Evolutionary conservation across 805 yeast genomes (phyloP).

Genomic region (Starmerella apicola): DNA sequence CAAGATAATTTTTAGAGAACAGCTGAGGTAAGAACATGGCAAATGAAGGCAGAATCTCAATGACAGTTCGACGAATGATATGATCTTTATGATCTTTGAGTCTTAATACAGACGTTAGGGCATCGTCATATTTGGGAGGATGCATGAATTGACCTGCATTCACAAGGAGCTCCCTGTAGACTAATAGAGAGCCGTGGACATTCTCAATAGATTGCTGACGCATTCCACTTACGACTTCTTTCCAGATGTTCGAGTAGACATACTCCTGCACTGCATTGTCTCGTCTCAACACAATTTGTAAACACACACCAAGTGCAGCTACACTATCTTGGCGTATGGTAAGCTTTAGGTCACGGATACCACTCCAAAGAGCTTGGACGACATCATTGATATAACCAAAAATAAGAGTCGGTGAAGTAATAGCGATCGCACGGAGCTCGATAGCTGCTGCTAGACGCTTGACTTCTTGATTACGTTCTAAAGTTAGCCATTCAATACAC

Average conservation of each 20-base stretch:
- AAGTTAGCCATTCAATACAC: slow-evolving; percentile 80
- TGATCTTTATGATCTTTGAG: slow-evolving; percentile 68
- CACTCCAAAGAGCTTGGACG: slow-evolving; percentile 75
- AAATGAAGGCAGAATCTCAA: slow-evolving; percentile 67
- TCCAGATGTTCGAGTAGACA: slow-evolving; percentile 63
- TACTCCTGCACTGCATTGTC: slow-evolving; percentile 56
- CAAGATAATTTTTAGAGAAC: slow-evolving; percentile 72
- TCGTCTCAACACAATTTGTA: slow-evolving; percentile 65
- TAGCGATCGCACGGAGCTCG: slow-evolving; percentile 70
- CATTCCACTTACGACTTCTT: slow-evolving; percentile 53
- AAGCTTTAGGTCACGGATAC: slow-evolving; percentile 65
- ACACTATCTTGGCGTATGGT: slow-evolving; percentile 77
- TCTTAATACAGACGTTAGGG: slow-evolving; percentile 58
- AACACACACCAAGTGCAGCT: slow-evolving; percentile 59
- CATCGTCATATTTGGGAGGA: slow-evolving; percentile 52
- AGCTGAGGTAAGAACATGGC: slow-evolving; percentile 64
- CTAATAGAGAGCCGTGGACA: slow-evolving; percentile 78
- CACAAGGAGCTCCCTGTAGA: slow-evolving; percentile 62
- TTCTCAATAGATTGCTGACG: slow-evolving; percentile 43
- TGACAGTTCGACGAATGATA: slow-evolving; percentile 71
- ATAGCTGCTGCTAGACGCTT: slow-evolving; percentile 79
- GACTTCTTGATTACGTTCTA: slow-evolving; percentile 75
- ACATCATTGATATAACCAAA: slow-evolving; percentile 68
- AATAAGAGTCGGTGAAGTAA: slow-evolving; percentile 72
- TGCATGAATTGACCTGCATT: slow-evolving; percentile 62